Base-by-base conservation (phyloP, 371 early-diverging fungal species). In the Rhizopus delemar region DNA sequence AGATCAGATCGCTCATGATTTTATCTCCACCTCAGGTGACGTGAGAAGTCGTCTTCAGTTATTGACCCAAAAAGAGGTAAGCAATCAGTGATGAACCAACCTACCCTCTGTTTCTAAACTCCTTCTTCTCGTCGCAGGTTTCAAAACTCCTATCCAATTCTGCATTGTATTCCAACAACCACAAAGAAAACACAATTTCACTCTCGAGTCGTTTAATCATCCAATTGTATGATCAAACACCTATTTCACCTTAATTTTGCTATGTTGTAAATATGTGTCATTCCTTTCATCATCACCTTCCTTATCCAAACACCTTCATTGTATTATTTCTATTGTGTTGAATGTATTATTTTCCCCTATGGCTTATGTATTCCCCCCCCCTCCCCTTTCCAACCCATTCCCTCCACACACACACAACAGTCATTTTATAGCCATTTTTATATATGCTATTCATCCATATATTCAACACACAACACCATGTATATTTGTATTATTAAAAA, bases 221-320 rank as follows among this genome's bases (percentile, higher is more conserved):
- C 28, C 74, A 71, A 35, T 62, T 79, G 13, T 73, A 65, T 50
- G 73, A 73, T 58, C 72, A 74, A 61, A 60, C 64, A 31, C 78
- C 75, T 8, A 63, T 68, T 13, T 71, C 77, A 49, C 74, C 76
- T 45, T 76, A 65, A 73, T 12, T 12, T 39, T 2, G 39, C 39
- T 39, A 39, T 39, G 39, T 39, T 39, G 39, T 9, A 9, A 9
- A 8, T 45, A 13, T 45, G 15, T n/a, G 8, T 45, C 46, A 15
- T n/a, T 45, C 46, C 22, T 22, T 39, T 12, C 12, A 39, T 39
- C 9, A 39, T 39, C 9, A 39, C 8, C 8, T 39, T 39, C 22
- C 22, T 22, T 22, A 22, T 22, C 22, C 22, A 39, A 39, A 12
- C 9, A 43, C 13, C 8, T 15, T n/a, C 43, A 11, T 11, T 43